A percentile compares a stretch with the other conserved stretches of the same genome.
Conservation (phyloP, 2,329 filamentous ascomycete genomes). For the Alternaria sp. region DNA sequence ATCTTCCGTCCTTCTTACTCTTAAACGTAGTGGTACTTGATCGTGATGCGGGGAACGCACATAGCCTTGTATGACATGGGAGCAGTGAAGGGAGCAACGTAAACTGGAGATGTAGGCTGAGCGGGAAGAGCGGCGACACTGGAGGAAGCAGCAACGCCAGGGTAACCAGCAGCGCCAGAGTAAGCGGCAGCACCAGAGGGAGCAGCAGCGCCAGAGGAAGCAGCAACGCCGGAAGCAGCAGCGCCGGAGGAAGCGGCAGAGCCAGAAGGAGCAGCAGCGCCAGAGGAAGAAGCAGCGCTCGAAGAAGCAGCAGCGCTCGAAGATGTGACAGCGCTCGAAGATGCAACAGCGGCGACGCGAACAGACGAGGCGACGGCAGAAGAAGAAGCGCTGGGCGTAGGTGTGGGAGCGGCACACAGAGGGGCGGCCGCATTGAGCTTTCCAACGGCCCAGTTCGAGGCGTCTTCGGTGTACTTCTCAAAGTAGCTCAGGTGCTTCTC, state of each 20-base stretch:
- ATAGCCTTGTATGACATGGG: conserved; percentile 21
- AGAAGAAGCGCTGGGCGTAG: conserved; percentile 28
- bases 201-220: conserved; percentile 4
- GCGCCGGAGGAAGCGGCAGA: neutral
- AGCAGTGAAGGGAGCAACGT: conserved; percentile 26
- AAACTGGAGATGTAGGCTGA: conserved; percentile 28
- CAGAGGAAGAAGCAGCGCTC: neutral
- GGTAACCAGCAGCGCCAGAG: conserved; percentile 7
- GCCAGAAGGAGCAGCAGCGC: neutral
- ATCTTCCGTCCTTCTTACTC: conserved; percentile 24
- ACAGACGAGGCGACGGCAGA: conserved; percentile 23
- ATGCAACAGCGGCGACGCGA: conserved; percentile 18
- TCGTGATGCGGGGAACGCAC: conserved; percentile 24
- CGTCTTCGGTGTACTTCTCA: conserved; percentile 28
- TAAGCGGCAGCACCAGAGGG: neutral
- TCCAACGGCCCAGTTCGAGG: conserved; percentile 30
- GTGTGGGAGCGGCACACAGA: conserved; percentile 27
- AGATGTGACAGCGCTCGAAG: conserved; percentile 16
- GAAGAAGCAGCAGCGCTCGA: conserved; percentile 16
- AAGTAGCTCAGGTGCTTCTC: conserved; percentile 66
- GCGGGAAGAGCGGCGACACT: conserved; percentile 21
- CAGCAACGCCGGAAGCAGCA: conserved; percentile 8
- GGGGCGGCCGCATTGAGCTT: conserved; percentile 29
- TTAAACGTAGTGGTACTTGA: conserved; percentile 29
- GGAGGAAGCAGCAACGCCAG: neutral